phyloP scores from a whole-genome alignment of 129 eudicot genomes.

The Helichrysum umbraculigerum region DNA sequence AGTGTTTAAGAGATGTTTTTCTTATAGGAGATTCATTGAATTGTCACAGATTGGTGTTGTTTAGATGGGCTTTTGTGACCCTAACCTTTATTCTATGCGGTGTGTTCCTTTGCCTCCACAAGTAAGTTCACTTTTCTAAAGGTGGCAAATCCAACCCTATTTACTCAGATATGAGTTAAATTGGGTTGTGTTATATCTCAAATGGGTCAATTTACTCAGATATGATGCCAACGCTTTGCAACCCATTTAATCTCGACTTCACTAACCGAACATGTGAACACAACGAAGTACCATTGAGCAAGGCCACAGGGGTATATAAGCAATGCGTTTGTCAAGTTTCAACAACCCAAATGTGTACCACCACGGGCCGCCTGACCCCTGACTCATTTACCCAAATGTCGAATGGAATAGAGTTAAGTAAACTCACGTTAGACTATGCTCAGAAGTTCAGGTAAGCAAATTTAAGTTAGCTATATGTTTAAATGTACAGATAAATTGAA shows the following conservation, averaged over 20 bases:
- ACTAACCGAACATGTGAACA: conserved; percentile 57
- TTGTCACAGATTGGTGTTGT: conserved; percentile 73
- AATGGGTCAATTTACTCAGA: background rate
- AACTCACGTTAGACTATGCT: too few relatives aligned
- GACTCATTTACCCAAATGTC: conserved; percentile 65
- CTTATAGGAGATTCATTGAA: background rate
- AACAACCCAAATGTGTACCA: conserved; percentile 47
- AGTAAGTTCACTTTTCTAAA: conserved; percentile 44
- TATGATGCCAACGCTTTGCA: conserved; percentile 72
- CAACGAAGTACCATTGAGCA: conserved; percentile 65
- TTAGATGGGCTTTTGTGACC: conserved; percentile 84
- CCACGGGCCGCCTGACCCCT: conserved; percentile 83
- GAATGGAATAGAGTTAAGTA: conserved; percentile 72
- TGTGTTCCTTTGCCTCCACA: conserved; percentile 84
- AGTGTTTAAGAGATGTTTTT: background rate
- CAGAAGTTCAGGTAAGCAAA: too few relatives aligned
- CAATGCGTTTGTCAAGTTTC: conserved; percentile 78
- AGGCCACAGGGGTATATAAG: conserved; percentile 70
- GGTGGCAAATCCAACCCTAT: background rate
- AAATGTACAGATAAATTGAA: too few relatives aligned
- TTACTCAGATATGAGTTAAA: background rate
- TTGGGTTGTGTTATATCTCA: background rate
- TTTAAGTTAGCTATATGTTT: too few relatives aligned
- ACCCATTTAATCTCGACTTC: conserved; percentile 65
- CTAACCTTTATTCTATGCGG: conserved; percentile 89